Base-by-base conservation (phyloP, 1,284 basidiomycete genomes). In the Tilletiopsis washingtonensis region DNA sequence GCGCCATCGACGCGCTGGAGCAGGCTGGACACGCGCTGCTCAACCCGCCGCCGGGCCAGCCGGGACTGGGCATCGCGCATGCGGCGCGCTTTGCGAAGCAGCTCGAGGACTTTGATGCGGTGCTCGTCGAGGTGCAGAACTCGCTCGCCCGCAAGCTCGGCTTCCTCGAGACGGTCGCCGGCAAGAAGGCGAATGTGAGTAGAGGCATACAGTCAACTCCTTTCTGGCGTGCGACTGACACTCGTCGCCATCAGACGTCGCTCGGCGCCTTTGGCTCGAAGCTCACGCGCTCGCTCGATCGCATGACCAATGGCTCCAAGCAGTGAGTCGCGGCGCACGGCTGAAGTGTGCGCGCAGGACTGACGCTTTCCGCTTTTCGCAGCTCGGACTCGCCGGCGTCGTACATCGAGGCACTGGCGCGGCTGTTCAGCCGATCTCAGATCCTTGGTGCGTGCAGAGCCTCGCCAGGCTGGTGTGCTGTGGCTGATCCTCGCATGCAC, bases 311-410 rank as follows among this genome's bases (percentile, higher is more conserved):
- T 59, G 86, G 84, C 52, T 27, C 24, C 89, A 89, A 76, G 88
- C n/a, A n/a, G n/a, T n/a, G n/a, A n/a, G n/a, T n/a, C n/a, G 6
- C 19, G 26, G 25, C 25, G n/a, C 14, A 49, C 40, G 38, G 12
- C 41, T 1, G 39, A 24, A 9, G 25, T 23, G 21, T 14, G 20
- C 3, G 26, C 26, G 27, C 19, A 45, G 23, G 7, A 14, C n/a
- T 9, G 17, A 37, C 45, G 9, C n/a, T 11, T 26, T 23, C 17
- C 20, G 32, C 12, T 50, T 5, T n/a, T 66, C n/a, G n/a, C n/a
- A 91, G 88, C 65, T 78, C 89, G 47, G 90, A 96, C 73, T 89
- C 88, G 19, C 86, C 88, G 1, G 83, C 85, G 3, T 80, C 81
- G 14, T 96, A 97, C 72, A 85, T 91, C 53, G 81, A 85, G 57